Evolutionary conservation across 805 yeast species (phyloP).

Genomic region (Yamadazyma akitaensis): DNA sequence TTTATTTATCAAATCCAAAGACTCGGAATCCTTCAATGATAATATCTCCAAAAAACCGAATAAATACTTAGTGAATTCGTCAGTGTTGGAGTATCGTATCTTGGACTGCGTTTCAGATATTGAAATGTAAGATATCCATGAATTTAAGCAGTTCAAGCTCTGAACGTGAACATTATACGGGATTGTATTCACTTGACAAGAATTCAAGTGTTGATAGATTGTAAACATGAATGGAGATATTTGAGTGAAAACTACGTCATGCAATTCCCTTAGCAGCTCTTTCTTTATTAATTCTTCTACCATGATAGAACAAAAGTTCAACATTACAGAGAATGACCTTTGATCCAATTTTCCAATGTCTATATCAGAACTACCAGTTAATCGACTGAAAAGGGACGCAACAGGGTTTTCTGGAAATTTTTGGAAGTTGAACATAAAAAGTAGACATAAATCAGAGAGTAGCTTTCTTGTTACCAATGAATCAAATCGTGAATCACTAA

Average conservation of each 20-base stretch:
- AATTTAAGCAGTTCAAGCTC: slow-evolving; percentile 20
- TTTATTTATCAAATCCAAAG: slow-evolving; percentile 19
- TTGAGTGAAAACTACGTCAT: slow-evolving; percentile 30
- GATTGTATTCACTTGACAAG: not conserved
- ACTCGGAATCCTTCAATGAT: slow-evolving; percentile 7
- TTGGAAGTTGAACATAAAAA: slow-evolving; percentile 39
- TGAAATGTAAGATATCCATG: slow-evolving; percentile 39
- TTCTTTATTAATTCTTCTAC: slow-evolving; percentile 50
- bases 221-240: slow-evolving; percentile 3
- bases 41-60: slow-evolving; percentile 15
- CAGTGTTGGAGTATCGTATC: slow-evolving; percentile 28
- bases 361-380: not conserved
- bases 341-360: slow-evolving; percentile 11
- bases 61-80: slow-evolving; percentile 21
- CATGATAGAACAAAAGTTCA: slow-evolving; percentile 31
- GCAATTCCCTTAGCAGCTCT: slow-evolving; percentile 29
- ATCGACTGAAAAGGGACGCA: slow-evolving; percentile 12
- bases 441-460: slow-evolving; percentile 50
- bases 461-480: slow-evolving; percentile 54
- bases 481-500: not conserved
- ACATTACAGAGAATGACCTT: slow-evolving; percentile 8
- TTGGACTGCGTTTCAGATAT: slow-evolving; percentile 33
- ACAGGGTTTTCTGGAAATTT: slow-evolving; percentile 41
- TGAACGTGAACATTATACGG: slow-evolving; percentile 3
- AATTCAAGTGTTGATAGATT: slow-evolving; percentile 19